Base-by-base conservation (phyloP, 139 green algal genomes). In the Bryopsis sp. region DNA sequence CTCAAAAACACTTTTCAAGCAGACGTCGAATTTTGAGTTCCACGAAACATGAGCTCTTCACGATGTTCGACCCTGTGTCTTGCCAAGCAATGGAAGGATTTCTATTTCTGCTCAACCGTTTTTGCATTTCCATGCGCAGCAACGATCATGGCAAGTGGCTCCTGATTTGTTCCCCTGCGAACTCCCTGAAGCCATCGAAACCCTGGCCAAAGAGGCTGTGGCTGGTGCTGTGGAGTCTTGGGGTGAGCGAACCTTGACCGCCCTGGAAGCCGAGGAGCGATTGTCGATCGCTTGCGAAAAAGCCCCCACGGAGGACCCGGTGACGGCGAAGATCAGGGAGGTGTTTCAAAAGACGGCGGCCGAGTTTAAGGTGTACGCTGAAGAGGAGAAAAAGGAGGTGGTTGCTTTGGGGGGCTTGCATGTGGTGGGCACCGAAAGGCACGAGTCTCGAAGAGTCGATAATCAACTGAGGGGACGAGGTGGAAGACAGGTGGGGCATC, bases 401-500 rank as follows among this genome's bases (percentile, higher is more conserved):
- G 72, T 90, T 35, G 60, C 61, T 15, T 79, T 95, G 48, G 93
- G 93, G 22, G 93, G 93, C 0, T 78, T 98, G 62, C 92, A 97
- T 75, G 93, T 98, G 11, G 76, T 99, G 29, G 94, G 94, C 63
- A 98, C 94, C 26, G 92, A 98, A 77, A 76, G 93, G 3, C 94
- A 98, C 73, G 94, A 98, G 80, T 91, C 81, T 0, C 78, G 94
- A 2, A 89, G 94, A 58, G 95, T 99, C 71, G 94, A 99, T 84
- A 99, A 98, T 82, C 94, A 99, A 88, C 81, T 97, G 63, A 80
- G 86, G 31, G 89, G 88, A 0, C 79, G 90, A 29, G 82, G 75
- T 35, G 88, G 88, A 4, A 70, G 89, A 73, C 78, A 58, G 31
- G 39, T 73, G 24, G 28, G 39, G 64, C 29, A 33, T 8, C 66